Evolutionary conservation across 352 stramenopile genomes (phyloP).

Genomic region (Pythium rhizo-oryzae): DNA sequence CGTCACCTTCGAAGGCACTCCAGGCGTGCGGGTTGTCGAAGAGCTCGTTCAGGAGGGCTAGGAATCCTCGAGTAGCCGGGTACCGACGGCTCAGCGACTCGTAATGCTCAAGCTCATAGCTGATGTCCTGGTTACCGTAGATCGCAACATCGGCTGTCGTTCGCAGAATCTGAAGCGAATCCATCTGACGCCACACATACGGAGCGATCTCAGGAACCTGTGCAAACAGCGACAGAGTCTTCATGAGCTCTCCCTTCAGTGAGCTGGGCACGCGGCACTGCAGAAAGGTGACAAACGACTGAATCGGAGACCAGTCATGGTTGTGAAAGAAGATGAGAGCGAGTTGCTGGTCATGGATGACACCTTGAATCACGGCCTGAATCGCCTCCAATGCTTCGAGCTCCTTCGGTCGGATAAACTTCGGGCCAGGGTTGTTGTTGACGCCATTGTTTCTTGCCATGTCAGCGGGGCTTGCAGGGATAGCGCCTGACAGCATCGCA

Average conservation of each 20-base stretch:
- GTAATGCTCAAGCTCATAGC: constrained; percentile 85
- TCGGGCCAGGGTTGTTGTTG: constrained; percentile 41
- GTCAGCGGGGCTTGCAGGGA: constrained; percentile 19
- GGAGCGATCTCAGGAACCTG: constrained; percentile 77
- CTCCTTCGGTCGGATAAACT: constrained; percentile 82
- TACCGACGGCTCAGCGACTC: constrained; percentile 79
- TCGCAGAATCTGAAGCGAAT: constrained; percentile 80
- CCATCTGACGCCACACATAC: constrained; percentile 85
- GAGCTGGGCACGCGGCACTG: constrained; percentile 86
- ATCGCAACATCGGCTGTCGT: constrained; percentile 64
- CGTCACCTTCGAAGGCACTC: constrained; percentile 77
- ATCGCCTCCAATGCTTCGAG: constrained; percentile 84
- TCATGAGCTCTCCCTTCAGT: constrained; percentile 86
- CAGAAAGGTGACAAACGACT: constrained; percentile 82
- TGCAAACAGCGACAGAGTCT: constrained; percentile 78
- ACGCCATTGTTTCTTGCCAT: constrained; percentile 9
- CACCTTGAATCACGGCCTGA: constrained; percentile 75
- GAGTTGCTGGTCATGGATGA: constrained; percentile 73
- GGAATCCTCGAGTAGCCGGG: constrained; percentile 76
- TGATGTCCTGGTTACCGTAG: constrained; percentile 78
- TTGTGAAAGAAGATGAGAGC: constrained; percentile 88
- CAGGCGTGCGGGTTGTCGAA: constrained; percentile 79
- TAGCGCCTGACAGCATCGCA: constrained; percentile 36
- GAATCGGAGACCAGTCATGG: constrained; percentile 81
- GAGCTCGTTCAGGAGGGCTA: constrained; percentile 72